phyloP scores from a whole-genome alignment of 106 monocot species.

The Gastrodia elata region DNA sequence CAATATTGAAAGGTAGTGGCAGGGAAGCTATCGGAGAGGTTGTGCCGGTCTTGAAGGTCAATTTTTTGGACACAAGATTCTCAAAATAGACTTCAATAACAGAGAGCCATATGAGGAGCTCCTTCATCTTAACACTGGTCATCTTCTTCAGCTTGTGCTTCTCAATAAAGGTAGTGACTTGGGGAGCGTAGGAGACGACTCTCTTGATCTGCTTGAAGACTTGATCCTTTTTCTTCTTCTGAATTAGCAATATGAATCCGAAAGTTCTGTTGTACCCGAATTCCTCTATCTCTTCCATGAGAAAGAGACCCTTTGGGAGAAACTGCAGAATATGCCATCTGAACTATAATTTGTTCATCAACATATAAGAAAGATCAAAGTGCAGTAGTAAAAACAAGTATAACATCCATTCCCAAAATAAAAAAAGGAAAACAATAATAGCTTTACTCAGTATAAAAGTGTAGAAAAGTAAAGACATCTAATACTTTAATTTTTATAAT shows the following conservation, averaged over 20 bases:
- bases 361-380: no score
- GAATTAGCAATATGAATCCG: conserved; percentile 16
- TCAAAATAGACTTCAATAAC: conserved; percentile 17
- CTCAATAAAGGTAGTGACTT: conserved; percentile 18
- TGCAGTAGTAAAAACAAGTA: no score
- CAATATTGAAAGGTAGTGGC: conserved; percentile 12
- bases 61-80: not conserved
- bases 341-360: no score
- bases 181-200: conserved; percentile 11
- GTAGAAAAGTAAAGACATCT: no score
- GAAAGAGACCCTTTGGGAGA: conserved; percentile 17
- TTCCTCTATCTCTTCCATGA: conserved; percentile 13
- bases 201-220: conserved; percentile 22
- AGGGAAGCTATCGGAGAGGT: conserved; percentile 11
- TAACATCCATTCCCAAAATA: no score
- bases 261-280: conserved; percentile 15
- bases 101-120: conserved; percentile 17
- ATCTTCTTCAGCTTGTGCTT: conserved; percentile 15
- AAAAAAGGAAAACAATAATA: no score
- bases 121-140: conserved; percentile 15
- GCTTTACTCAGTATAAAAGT: no score
- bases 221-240: conserved; percentile 14
- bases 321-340: no score
- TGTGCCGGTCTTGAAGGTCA: conserved; percentile 20
- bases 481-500: no score